Evolutionary conservation across 2,329 filamentous ascomycete species (phyloP).

Genomic region (Phyllachora maydis): DNA sequence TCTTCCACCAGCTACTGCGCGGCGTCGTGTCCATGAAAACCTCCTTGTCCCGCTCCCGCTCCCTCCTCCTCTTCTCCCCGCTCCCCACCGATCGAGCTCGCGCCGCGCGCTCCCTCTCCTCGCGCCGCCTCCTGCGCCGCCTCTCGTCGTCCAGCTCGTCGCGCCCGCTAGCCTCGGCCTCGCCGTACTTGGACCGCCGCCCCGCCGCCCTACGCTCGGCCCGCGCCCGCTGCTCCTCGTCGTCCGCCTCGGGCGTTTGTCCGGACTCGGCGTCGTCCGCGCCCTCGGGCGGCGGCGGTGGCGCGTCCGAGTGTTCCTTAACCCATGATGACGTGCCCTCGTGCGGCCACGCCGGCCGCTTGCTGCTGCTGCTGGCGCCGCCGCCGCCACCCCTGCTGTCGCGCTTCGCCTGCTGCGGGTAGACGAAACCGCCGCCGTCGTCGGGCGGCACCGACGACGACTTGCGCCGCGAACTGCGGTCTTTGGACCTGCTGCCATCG

Average conservation of each 20-base stretch:
- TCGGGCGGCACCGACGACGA: too few species aligned
- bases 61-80: not conserved
- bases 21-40: slow-evolving; percentile 22
- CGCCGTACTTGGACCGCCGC: slow-evolving; percentile 20
- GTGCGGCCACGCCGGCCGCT: slow-evolving; percentile 28
- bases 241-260: slow-evolving; percentile 7
- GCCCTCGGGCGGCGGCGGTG: slow-evolving; percentile 23
- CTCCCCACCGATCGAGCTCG: slow-evolving; percentile 4
- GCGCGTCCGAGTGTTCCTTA: slow-evolving; percentile 41
- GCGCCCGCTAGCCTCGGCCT: slow-evolving; percentile 14
- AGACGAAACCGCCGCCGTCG: slow-evolving; percentile 20
- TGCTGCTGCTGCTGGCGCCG: slow-evolving; percentile 13
- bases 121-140: slow-evolving; percentile 8
- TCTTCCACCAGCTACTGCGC: slow-evolving; percentile 38
- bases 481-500: too few species aligned
- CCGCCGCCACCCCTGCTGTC: too few species aligned
- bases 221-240: slow-evolving; percentile 7
- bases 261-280: slow-evolving; percentile 14
- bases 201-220: slow-evolving; percentile 26
- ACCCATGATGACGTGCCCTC: slow-evolving; percentile 46
- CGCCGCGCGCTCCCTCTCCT: slow-evolving; percentile 9
- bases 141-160: slow-evolving; percentile 11
- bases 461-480: slow-evolving; percentile 18
- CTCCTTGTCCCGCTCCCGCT: slow-evolving; percentile 13
- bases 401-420: too few species aligned